Evolutionary conservation across 495 filamentous ascomycete species (phyloP).

Genomic region (Daldinia loculata): DNA sequence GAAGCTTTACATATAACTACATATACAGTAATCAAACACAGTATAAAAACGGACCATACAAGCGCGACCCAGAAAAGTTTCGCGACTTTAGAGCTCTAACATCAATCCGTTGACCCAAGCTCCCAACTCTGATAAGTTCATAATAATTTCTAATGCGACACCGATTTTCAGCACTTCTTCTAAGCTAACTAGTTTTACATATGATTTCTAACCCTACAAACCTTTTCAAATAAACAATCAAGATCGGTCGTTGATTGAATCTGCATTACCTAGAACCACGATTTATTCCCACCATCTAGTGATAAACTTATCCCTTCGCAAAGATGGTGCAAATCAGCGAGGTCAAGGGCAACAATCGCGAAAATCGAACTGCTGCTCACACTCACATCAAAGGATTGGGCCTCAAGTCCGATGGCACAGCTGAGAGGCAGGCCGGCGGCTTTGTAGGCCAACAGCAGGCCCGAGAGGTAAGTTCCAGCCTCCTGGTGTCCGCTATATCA

Average conservation of each 20-base stretch:
- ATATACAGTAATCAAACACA: constrained; percentile 24
- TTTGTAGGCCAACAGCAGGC: constrained; percentile 91
- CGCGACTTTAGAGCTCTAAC: constrained; percentile 42
- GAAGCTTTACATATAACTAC: too few species aligned
- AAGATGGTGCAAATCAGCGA: constrained; percentile 94
- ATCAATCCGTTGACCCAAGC: constrained; percentile 8
- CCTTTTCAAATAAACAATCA: neutral
- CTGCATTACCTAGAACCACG: neutral
- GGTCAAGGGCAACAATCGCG: constrained; percentile 93
- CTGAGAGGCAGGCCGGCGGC: constrained; percentile 77
- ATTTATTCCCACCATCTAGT: constrained; percentile 11
- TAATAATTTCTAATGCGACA: constrained; percentile 32
- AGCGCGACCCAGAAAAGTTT: constrained; percentile 49
- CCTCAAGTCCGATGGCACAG: constrained; percentile 79
- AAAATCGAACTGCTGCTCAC: constrained; percentile 94
- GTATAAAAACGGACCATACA: constrained; percentile 25
- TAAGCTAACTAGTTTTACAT: neutral
- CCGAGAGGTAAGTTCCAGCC: constrained; percentile 69
- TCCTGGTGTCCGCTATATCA: neutral
- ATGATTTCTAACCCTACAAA: neutral
- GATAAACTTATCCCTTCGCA: constrained; percentile 35
- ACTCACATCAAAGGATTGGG: constrained; percentile 97
- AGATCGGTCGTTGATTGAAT: constrained; percentile 16
- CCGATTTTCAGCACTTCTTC: constrained; percentile 4
- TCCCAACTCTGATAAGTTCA: constrained; percentile 27